phyloP scores from a whole-genome alignment of 1,284 basidiomycete genomes.

The Coniferiporia weirii region DNA sequence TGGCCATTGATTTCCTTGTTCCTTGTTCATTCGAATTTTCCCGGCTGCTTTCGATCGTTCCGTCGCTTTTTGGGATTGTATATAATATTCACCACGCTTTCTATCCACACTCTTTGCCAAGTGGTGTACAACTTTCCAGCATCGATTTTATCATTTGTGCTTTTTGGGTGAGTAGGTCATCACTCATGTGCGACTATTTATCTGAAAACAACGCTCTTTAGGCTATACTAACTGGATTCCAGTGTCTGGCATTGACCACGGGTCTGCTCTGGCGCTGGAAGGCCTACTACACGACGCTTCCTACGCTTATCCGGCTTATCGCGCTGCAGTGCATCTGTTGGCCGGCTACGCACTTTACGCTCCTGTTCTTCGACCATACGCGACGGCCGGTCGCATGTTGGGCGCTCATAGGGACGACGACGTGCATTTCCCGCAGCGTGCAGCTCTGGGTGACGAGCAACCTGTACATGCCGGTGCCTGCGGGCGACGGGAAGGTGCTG shows the following conservation, averaged over 20 bases:
- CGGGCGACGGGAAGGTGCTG: conserved; percentile 31
- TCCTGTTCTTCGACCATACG: conserved; percentile 57
- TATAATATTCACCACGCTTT: conserved; percentile 52
- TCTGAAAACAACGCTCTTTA: conserved; percentile 24
- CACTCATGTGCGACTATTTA: background rate
- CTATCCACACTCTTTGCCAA: conserved; percentile 33
- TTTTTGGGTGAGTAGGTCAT: conserved; percentile 51
- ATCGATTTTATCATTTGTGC: conserved; percentile 59
- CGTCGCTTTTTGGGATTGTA: conserved; percentile 59
- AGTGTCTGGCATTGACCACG: conserved; percentile 74
- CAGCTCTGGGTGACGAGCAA: conserved; percentile 87
- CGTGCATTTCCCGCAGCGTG: conserved; percentile 64
- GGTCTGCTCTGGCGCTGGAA: conserved; percentile 78
- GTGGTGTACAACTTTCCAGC: conserved; percentile 24
- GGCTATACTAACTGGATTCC: conserved; percentile 75
- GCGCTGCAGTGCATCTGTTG: conserved; percentile 84
- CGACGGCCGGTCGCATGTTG: conserved; percentile 68
- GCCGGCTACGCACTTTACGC: conserved; percentile 78
- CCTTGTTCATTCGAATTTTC: conserved; percentile 40
- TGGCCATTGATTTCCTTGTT: conserved; percentile 25
- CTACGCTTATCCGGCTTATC: conserved; percentile 78
- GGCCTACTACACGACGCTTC: conserved; percentile 73
- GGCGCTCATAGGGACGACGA: conserved; percentile 79
- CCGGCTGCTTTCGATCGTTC: conserved; percentile 67
- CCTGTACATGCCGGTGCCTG: conserved; percentile 30